Conservation (phyloP, 192 early-diverging fungal species). For the Rhizoclosmatium sp. region DNA sequence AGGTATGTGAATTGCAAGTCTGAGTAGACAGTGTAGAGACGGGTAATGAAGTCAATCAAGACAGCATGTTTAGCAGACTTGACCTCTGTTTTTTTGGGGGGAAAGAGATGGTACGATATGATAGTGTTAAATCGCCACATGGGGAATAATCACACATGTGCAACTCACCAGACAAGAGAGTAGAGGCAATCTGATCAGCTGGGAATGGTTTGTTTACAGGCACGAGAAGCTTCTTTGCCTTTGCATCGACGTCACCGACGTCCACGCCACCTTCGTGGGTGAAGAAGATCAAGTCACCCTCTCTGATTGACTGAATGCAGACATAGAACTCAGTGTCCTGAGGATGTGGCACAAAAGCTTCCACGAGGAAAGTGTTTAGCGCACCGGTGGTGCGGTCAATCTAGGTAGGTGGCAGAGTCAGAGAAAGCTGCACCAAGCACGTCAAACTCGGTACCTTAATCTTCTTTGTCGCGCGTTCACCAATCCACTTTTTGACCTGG, state of each 20-base stretch:
- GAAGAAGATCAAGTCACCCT: conserved; percentile 96
- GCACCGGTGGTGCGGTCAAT: conserved; percentile 85
- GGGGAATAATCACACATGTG: too few species aligned
- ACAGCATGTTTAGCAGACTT: conserved; percentile 66
- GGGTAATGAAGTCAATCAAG: conserved; percentile 89
- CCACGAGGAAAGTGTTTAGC: conserved; percentile 94
- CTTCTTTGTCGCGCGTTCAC: conserved; percentile 84
- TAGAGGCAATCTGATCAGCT: conserved; percentile 64
- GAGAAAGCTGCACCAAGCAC: neutral
- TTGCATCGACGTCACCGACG: conserved; percentile 98
- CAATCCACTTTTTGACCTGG: conserved; percentile 89
- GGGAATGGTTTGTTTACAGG: conserved; percentile 83
- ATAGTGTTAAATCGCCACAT: too few species aligned
- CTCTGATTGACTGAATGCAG: conserved; percentile 93
- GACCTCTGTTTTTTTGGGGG: conserved; percentile 24
- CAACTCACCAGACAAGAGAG: conserved; percentile 67
- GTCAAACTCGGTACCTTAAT: conserved; percentile 64
- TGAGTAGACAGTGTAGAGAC: conserved; percentile 94
- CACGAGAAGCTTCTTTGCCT: conserved; percentile 87
- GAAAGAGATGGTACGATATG: neutral
- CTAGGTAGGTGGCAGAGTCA: conserved; percentile 43
- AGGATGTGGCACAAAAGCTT: conserved; percentile 93
- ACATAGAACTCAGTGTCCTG: conserved; percentile 95
- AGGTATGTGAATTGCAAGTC: conserved; percentile 99
- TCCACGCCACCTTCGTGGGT: conserved; percentile 99